Percentiles rank a stretch among this genome's conserved stretches.
These are phyloP conservation scores for Elaeis guineensis DNA, from an alignment of 176 grass and related monocot species.

Conservation along the genomic window DNA sequence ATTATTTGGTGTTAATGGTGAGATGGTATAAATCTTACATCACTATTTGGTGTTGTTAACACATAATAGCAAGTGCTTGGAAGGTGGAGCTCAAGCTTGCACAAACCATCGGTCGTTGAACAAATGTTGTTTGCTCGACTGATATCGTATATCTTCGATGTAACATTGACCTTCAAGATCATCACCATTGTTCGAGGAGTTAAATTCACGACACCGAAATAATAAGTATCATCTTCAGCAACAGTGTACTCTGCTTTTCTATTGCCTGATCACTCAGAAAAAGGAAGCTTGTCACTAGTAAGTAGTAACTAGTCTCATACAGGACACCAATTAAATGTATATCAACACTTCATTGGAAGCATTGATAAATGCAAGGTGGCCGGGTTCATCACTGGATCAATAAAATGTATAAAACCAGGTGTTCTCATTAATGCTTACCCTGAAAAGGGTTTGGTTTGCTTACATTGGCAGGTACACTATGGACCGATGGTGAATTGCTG, in stretches of 20 bases:
- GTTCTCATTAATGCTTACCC: too few relatives aligned
- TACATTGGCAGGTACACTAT: too few relatives aligned
- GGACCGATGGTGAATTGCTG: too few relatives aligned
- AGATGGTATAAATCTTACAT: conserved; percentile 10
- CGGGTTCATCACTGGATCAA: too few relatives aligned
- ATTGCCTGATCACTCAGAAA: conserved; percentile 6
- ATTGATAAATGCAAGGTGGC: too few relatives aligned
- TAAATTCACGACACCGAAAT: conserved; percentile 26
- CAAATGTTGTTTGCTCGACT: conserved; percentile 26
- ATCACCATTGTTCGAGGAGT: conserved; percentile 22
- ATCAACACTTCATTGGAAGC: too few relatives aligned
- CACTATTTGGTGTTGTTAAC: conserved; percentile 16
- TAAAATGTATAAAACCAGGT: too few relatives aligned
- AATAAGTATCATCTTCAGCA: conserved; percentile 27
- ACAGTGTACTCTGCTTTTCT: conserved; percentile 18
- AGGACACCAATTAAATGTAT: too few relatives aligned
- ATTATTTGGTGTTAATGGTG: neutral
- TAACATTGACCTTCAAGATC: conserved; percentile 20
- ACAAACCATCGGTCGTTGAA: conserved; percentile 15
- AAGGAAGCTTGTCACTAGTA: too few relatives aligned
- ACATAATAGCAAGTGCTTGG: conserved; percentile 27
- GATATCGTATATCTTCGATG: conserved; percentile 28
- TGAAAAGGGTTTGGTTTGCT: too few relatives aligned
- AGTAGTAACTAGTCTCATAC: too few relatives aligned
- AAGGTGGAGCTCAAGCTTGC: conserved; percentile 27